Base-by-base conservation (phyloP, 768 basidiomycete genomes). In the Panaeolus cyanescens region DNA sequence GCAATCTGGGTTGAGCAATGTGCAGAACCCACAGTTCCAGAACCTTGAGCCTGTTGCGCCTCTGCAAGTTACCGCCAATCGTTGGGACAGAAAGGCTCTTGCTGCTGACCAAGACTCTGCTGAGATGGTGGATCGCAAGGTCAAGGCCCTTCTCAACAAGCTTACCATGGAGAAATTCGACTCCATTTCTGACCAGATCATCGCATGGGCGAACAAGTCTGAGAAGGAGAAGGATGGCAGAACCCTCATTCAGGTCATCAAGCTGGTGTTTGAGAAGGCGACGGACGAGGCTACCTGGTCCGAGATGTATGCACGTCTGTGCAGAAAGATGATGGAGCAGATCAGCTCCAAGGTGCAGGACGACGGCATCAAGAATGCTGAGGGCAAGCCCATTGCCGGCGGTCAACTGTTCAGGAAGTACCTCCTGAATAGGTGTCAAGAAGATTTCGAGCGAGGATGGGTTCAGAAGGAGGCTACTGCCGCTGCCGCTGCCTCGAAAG, bases 391-490 rank as follows among this genome's bases (percentile, higher is more conserved):
- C n/a, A 91, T 96, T 61, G 83, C 91, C 42, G 96, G 96, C 67
- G 96, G 96, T 54, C 88, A 92, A 61, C 85, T 98, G 40, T 99
- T 99, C 91, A 83, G 96, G 64, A 96, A 96, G 78, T 98, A 98
- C 77, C 85, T 99, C 20, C 84, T 99, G 58, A 96, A 96, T 71
- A 87, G 96, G 50, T 99, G 96, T 78, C 96, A 97, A 72, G 93
- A 97, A 71, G 96, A 99, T 77, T 98, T 98, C 75, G 96, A 98
- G 80, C 87, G 90, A 64, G 96, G 96, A 8, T 98, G 96, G 96
- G 85, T 91, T 36, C 86, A 88, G 22, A 93, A 95, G 75, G 94
- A 96, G 71, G 81, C 90, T 7, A 87, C 95, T 0, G 91, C 92
- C 19, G 90, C 88, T 3, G 95, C 95, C 15, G 96, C 95, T 19